A percentile compares a stretch with the other conserved stretches of the same genome.
Conservation (phyloP, 495 filamentous ascomycete genomes). For the Podospora anserina region DNA sequence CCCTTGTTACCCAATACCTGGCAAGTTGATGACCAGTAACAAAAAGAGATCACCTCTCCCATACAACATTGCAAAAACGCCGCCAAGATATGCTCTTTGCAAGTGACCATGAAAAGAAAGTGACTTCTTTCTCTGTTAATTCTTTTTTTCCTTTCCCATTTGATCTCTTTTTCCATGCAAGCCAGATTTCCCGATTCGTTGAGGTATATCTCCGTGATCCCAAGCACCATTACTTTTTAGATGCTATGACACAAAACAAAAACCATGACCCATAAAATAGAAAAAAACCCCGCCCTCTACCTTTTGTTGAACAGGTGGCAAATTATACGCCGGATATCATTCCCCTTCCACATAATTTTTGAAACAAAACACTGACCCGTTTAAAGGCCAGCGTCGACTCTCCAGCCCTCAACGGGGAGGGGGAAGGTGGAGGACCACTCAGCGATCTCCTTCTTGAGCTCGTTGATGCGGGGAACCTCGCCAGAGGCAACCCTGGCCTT, state of each 20-base stretch:
- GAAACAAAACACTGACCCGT: constrained; percentile 9
- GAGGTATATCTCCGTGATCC: constrained; percentile 24
- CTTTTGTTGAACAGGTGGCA: constrained; percentile 12
- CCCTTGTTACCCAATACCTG: constrained; percentile 24
- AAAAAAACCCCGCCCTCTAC: constrained; percentile 25
- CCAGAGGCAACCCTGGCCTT: constrained; percentile 82
- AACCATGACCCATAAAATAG: constrained; percentile 20
- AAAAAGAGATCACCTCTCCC: constrained; percentile 12
- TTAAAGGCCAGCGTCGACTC: constrained; percentile 50
- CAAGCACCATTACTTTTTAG: constrained; percentile 17
- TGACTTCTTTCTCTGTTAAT: background rate
- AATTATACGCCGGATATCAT: constrained; percentile 7
- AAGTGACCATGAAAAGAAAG: background rate
- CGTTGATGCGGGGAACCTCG: constrained; percentile 71
- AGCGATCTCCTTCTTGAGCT: constrained; percentile 83
- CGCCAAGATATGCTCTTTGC: background rate
- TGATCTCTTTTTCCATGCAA: constrained; percentile 17
- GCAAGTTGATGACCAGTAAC: constrained; percentile 35
- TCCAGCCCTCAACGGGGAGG: constrained; percentile 74
- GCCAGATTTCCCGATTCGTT: constrained; percentile 23
- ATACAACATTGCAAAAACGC: constrained; percentile 14
- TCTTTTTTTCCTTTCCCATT: constrained; percentile 31
- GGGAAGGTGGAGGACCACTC: constrained; percentile 89
- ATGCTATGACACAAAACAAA: constrained; percentile 16
- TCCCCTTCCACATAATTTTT: background rate